phyloP scores from a whole-genome alignment of 805 yeast species.

The Lipomyces starkeyi region DNA sequence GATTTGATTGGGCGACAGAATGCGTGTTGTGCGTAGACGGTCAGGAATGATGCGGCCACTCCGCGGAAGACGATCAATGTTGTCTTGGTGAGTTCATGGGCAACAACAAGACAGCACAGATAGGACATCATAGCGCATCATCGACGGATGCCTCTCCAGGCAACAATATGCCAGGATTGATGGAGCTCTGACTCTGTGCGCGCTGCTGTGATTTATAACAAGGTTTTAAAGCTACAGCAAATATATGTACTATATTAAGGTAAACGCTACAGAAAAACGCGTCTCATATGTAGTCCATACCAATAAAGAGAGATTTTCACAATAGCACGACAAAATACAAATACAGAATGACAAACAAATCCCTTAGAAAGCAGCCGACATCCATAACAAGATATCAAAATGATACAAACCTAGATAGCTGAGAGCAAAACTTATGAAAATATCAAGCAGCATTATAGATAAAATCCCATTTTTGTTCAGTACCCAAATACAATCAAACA shows the following conservation, averaged over 20 bases:
- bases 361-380: not conserved
- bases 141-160: too few relatives aligned
- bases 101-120: too few relatives aligned
- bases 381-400: constrained; percentile 1
- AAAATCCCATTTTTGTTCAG: not conserved
- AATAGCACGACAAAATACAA: not conserved
- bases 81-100: too few relatives aligned
- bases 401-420: not conserved
- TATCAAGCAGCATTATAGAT: not conserved
- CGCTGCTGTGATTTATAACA: too few relatives aligned
- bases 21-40: too few relatives aligned
- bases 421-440: not conserved
- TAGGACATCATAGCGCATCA: too few relatives aligned
- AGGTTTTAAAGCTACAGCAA: too few relatives aligned
- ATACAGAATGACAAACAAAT: not conserved
- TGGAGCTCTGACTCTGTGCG: too few relatives aligned
- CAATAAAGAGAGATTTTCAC: not conserved
- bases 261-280: not conserved
- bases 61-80: too few relatives aligned
- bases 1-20: too few relatives aligned
- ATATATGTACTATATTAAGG: not conserved
- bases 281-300: not conserved
- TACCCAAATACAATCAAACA: not conserved
- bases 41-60: too few relatives aligned
- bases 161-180: too few relatives aligned